Base-by-base conservation (phyloP, 257 asterid species). In the Penstemon barbatus region DNA sequence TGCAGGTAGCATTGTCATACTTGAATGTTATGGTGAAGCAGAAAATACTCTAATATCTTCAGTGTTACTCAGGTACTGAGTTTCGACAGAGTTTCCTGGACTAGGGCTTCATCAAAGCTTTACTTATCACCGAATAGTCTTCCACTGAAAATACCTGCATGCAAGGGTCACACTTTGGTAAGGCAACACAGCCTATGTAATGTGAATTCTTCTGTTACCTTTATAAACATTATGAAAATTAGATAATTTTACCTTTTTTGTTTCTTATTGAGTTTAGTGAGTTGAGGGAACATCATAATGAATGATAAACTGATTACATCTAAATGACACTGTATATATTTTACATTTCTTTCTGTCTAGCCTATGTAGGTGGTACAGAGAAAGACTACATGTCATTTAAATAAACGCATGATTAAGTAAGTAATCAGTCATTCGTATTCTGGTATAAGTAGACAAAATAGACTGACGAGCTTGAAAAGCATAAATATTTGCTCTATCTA, bases 111-210 rank as follows among this genome's bases (percentile, higher is more conserved):
- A 49, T 89, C 97, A 72, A 94, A 89, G 81, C 95, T 83, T 62
- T 89, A 83, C 81, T 97, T 83, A 75, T 94, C 99, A 43, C 97
- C 99, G 2, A 84, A 92, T 62, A 89, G 86, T 79, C 85, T 91
- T 73, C 97, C 97, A 0, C 82, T 89, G 25, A 94, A 91, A 77
- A 89, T 94, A 42, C 97, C 99, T 45, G 93, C 99, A 61, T 94
- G 99, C 97, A 94, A 83, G 89, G 97, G 97, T 72, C 99, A 94
- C 76, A 48, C 88, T 79, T 78, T 94, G 97, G 99, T 92, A 92
- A 65, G 65, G 64, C 41, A 65, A 55, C 57, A 37, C 72, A 44
- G 6, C 62, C 57, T 63, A 48, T 19, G 48, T 61, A 15, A 41
- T 57, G 44, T 45, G 15, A 66, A 8, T 13, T 65, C 63, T 60